A percentile compares a stretch with the other conserved stretches of the same genome.
These are phyloP conservation scores for Cladosporium sp. DNA, from an alignment of 2,329 filamentous ascomycete species.

Conservation along the genomic window DNA sequence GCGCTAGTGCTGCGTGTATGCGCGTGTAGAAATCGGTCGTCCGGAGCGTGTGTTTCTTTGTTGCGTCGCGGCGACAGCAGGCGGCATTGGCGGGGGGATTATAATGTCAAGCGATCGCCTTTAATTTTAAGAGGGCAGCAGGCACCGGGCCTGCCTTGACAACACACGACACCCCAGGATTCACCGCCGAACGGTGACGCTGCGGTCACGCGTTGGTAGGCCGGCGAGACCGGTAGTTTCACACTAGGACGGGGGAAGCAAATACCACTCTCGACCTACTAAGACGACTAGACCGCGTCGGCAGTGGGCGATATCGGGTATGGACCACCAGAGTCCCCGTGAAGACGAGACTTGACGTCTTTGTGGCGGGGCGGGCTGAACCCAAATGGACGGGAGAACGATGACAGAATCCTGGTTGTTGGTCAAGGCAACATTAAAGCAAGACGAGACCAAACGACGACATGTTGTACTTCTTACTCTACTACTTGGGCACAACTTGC, in stretches of 20 bases:
- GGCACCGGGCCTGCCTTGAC: background rate
- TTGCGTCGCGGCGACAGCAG: background rate
- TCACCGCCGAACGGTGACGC: constrained; percentile 15
- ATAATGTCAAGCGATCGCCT: background rate
- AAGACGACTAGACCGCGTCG: constrained; percentile 10
- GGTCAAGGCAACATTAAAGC: background rate
- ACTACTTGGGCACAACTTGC: background rate
- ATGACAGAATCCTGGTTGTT: background rate
- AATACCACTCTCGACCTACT: constrained; percentile 11
- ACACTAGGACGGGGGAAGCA: constrained; percentile 18
- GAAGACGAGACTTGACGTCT: constrained; percentile 9
- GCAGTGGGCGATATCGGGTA: constrained; percentile 16
- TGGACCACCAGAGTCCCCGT: background rate
- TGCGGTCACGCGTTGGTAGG: constrained; percentile 12
- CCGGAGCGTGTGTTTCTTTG: background rate
- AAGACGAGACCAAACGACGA: background rate
- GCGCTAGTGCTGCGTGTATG: constrained; percentile 8
- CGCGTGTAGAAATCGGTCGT: background rate
- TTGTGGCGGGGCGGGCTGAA: constrained; percentile 12
- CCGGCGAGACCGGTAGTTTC: constrained; percentile 3
- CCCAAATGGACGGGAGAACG: background rate
- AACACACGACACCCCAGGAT: constrained; percentile 9
- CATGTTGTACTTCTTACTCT: background rate
- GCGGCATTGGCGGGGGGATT: background rate
- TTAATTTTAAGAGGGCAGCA: background rate